Conservation (phyloP, 2,329 filamentous ascomycete species). For the Aplosporella prunicola region DNA sequence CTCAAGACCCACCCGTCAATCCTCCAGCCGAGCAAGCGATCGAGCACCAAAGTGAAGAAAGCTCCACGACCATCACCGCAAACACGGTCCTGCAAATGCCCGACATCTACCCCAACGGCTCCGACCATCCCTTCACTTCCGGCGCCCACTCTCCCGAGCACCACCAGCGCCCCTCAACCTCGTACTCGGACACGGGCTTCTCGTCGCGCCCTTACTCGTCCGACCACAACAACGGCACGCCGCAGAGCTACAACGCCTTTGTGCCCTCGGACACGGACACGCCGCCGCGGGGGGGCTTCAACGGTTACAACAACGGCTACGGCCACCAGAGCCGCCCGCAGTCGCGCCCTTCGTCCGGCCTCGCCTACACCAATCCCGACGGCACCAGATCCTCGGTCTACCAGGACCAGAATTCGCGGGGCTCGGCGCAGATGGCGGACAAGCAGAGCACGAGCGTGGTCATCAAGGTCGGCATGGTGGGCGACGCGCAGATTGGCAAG, state of each 20-base stretch:
- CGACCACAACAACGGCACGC: constrained; percentile 20
- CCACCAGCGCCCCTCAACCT: constrained; percentile 40
- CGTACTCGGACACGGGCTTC: constrained; percentile 43
- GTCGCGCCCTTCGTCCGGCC: constrained; percentile 41
- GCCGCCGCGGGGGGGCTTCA: constrained; percentile 19
- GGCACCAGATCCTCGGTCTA: constrained; percentile 28
- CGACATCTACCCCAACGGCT: constrained; percentile 27
- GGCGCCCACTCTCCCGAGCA: constrained; percentile 26
- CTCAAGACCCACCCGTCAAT: constrained; percentile 10
- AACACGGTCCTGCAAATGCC: constrained; percentile 28
- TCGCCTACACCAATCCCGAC: constrained; percentile 42
- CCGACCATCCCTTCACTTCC: constrained; percentile 14
- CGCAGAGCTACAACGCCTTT: constrained; percentile 27
- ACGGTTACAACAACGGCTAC: constrained; percentile 18
- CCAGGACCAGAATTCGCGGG: constrained; percentile 40
- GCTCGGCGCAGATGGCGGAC: constrained; percentile 28
- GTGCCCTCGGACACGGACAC: constrained; percentile 41
- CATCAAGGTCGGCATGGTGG: constrained; percentile 99
- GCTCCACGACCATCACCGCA: constrained; percentile 38
- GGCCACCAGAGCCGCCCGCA: constrained; percentile 22
- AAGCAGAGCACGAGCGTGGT: constrained; percentile 61
- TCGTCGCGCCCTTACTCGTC: constrained; percentile 32
- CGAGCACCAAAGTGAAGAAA: constrained; percentile 35
- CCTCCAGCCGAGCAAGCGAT: constrained; percentile 22
- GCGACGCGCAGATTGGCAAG: constrained; percentile 97